Evolutionary conservation across 768 basidiomycete species (phyloP).

Genomic region (Boletus insuetus): DNA sequence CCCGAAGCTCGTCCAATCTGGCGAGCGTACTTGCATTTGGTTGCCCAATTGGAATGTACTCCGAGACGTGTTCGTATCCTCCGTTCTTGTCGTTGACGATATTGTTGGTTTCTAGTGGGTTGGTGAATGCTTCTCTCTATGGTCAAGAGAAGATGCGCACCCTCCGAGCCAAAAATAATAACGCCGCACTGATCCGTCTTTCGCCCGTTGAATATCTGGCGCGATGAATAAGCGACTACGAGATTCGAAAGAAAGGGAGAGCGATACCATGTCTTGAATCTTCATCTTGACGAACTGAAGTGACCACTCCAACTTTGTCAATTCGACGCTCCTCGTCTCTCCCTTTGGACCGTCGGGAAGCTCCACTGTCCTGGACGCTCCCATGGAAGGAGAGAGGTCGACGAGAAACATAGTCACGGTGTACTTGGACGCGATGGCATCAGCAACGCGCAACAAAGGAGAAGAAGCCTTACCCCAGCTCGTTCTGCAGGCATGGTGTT

Average conservation of each 20-base stretch:
- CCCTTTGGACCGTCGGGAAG: slow-evolving; percentile 52
- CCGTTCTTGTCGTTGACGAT: slow-evolving; percentile 55
- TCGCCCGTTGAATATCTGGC: slow-evolving; percentile 82
- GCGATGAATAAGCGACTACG: neutral
- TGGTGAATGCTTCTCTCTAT: neutral
- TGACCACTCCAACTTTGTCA: slow-evolving; percentile 77
- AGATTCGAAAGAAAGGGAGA: neutral
- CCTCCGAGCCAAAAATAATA: slow-evolving; percentile 80
- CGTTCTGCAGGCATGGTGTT: slow-evolving; percentile 70
- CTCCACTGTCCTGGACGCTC: slow-evolving; percentile 53
- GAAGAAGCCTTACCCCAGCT: slow-evolving; percentile 58
- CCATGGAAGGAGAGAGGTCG: slow-evolving; percentile 89
- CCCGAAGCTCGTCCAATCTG: slow-evolving; percentile 56
- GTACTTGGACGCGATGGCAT: slow-evolving; percentile 47
- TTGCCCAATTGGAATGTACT: slow-evolving; percentile 66
- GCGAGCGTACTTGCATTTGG: slow-evolving; percentile 66
- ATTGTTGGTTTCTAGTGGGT: slow-evolving; percentile 58
- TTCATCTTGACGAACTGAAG: slow-evolving; percentile 88
- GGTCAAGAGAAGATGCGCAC: slow-evolving; percentile 32
- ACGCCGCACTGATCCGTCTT: slow-evolving; percentile 97
- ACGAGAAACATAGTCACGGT: slow-evolving; percentile 88
- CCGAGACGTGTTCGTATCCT: slow-evolving; percentile 72
- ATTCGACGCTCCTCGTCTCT: slow-evolving; percentile 49
- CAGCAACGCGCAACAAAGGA: neutral
- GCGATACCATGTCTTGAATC: slow-evolving; percentile 81